Percentiles rank a stretch among this genome's conserved stretches.
These are phyloP conservation scores for Fusarium gaditjirri DNA, from an alignment of 2,329 filamentous ascomycete genomes.

Conservation along the genomic window DNA sequence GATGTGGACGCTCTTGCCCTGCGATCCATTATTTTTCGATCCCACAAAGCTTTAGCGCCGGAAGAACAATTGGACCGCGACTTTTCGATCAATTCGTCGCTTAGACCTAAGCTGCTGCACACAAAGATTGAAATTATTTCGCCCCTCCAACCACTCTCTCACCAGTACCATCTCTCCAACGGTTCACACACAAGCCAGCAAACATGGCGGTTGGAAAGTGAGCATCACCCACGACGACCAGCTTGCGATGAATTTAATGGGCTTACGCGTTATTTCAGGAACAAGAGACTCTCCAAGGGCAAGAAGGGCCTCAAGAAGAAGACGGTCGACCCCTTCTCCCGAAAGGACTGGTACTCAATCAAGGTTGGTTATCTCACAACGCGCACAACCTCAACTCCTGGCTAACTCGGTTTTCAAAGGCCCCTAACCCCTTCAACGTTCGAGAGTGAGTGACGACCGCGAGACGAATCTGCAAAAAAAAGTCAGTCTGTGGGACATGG, in stretches of 20 bases:
- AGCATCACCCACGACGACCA: constrained; percentile 45
- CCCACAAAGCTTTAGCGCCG: constrained; percentile 37
- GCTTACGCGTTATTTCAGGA: constrained; percentile 65
- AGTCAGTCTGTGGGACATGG: constrained; percentile 23
- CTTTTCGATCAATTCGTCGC: constrained; percentile 49
- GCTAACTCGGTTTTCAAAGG: constrained; percentile 60
- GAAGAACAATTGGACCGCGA: constrained; percentile 45
- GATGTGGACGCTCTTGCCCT: constrained; percentile 28
- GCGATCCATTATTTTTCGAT: constrained; percentile 18
- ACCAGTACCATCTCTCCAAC: constrained; percentile 56
- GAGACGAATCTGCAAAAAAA: constrained; percentile 26
- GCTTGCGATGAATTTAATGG: constrained; percentile 2
- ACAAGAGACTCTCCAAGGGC: constrained; percentile 99
- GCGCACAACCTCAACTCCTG: neutral
- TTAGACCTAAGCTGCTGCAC: constrained; percentile 54
- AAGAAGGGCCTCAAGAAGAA: constrained; percentile 99
- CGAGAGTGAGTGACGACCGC: constrained; percentile 82
- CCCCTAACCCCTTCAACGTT: constrained; percentile 93
- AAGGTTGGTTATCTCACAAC: constrained; percentile 68
- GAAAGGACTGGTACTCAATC: constrained; percentile 99
- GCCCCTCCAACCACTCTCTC: constrained; percentile 53
- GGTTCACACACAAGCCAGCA: constrained; percentile 60
- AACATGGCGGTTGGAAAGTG: constrained; percentile 72
- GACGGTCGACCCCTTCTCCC: constrained; percentile 94
- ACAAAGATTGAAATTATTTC: constrained; percentile 56